Evolutionary conservation across 2,329 filamentous ascomycete species (phyloP).

Genomic region (Hymenoscyphus albidus): DNA sequence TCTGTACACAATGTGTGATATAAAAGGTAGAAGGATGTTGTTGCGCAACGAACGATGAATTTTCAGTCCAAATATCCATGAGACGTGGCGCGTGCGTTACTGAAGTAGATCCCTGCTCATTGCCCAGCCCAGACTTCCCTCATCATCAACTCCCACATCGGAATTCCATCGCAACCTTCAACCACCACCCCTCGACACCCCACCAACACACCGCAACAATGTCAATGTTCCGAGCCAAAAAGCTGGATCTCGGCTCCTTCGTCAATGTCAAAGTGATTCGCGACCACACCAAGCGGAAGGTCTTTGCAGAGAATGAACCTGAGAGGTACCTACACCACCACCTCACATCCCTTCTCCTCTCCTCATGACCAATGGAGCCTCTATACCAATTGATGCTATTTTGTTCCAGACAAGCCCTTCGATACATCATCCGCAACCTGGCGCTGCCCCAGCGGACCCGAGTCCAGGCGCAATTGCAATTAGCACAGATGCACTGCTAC

Average conservation of each 20-base stretch:
- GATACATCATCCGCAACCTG: constrained; percentile 92
- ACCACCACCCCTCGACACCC: not conserved
- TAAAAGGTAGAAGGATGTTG: too few relatives aligned
- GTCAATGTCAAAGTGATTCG: constrained; percentile 83
- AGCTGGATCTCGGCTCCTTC: constrained; percentile 83
- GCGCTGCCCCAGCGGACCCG: constrained; percentile 76
- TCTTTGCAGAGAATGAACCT: constrained; percentile 80
- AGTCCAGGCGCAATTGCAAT: constrained; percentile 86
- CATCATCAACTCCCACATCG: too few relatives aligned
- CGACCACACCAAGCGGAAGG: constrained; percentile 95
- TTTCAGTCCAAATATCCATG: too few relatives aligned
- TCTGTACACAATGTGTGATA: too few relatives aligned
- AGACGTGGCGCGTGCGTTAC: too few relatives aligned
- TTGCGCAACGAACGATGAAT: too few relatives aligned
- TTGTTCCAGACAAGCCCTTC: constrained; percentile 72
- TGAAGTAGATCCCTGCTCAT: too few relatives aligned
- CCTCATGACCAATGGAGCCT: not conserved
- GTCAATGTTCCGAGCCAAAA: constrained; percentile 86
- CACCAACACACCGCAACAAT: constrained; percentile 45
- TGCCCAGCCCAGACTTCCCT: too few relatives aligned
- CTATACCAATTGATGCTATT: not conserved
- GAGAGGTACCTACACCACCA: constrained; percentile 57
- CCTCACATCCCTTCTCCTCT: not conserved
- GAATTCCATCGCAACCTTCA: not conserved
- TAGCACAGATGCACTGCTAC: constrained; percentile 94